Conservation (phyloP, 208 protist species). For the Trypanosoma platydactyli region DNA sequence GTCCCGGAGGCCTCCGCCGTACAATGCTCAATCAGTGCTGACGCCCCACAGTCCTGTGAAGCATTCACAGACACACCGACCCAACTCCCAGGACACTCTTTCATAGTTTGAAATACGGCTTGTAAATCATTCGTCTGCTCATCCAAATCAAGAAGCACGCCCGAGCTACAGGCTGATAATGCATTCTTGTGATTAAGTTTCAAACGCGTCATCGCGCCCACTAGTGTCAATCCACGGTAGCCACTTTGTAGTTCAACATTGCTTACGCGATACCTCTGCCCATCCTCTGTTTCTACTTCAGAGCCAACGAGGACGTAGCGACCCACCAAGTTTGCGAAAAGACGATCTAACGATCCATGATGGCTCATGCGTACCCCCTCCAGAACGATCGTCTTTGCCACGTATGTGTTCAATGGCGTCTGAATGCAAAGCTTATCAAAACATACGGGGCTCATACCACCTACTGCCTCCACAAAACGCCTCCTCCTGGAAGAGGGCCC, state of each 20-base stretch:
- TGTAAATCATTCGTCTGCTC: slow-evolving; percentile 30
- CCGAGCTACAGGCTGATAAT: not conserved
- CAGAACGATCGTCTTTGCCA: slow-evolving; percentile 31
- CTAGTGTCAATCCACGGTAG: slow-evolving; percentile 57
- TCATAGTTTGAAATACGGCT: slow-evolving; percentile 30
- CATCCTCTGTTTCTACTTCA: slow-evolving; percentile 31
- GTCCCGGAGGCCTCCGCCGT: slow-evolving; percentile 11
- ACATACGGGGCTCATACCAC: not conserved
- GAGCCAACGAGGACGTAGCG: slow-evolving; percentile 52
- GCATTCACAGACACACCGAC: slow-evolving; percentile 50
- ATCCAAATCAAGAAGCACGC: slow-evolving; percentile 41
- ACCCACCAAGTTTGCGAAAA: slow-evolving; percentile 51
- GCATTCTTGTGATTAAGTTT: slow-evolving; percentile 48
- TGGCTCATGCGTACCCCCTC: slow-evolving; percentile 33
- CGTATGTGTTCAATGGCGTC: slow-evolving; percentile 22
- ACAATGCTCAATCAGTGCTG: slow-evolving; percentile 34
- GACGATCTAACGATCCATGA: slow-evolving; percentile 29
- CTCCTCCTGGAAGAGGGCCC: not conserved
- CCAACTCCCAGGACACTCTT: slow-evolving; percentile 24
- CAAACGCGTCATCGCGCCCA: slow-evolving; percentile 44
- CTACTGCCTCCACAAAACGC: slow-evolving; percentile 22
- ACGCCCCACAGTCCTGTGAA: slow-evolving; percentile 55
- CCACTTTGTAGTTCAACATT: slow-evolving; percentile 43
- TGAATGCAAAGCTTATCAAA: slow-evolving; percentile 14
- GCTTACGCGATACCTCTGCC: slow-evolving; percentile 45